Percentiles rank a stretch among this genome's conserved stretches.
Evolutionary conservation across 208 protist genomes (phyloP).

Genomic region (Entamoeba moshkovskii): DNA sequence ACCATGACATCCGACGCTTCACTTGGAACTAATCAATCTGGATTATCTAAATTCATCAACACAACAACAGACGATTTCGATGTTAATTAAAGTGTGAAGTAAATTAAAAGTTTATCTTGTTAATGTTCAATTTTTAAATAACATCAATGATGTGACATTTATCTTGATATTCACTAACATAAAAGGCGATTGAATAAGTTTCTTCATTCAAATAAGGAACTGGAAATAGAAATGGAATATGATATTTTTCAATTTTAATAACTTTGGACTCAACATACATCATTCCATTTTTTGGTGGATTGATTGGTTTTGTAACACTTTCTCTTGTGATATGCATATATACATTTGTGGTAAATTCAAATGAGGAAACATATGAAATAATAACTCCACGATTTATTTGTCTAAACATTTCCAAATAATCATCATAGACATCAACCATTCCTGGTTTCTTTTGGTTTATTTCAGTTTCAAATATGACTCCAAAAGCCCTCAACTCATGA

Average conservation of each 20-base stretch:
- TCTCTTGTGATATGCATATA: not conserved
- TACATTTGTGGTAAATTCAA: not conserved
- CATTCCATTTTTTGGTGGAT: not conserved
- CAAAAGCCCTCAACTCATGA: not conserved
- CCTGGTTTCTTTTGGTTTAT: not conserved
- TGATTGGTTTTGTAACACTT: not conserved
- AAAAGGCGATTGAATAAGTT: not conserved
- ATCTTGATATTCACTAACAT: not conserved
- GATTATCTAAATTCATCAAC: not conserved
- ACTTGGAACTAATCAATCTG: not conserved
- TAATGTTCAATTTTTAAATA: too few species aligned
- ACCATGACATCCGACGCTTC: not conserved
- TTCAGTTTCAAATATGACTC: not conserved
- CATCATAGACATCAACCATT: not conserved
- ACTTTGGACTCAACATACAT: not conserved
- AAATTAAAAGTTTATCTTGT: too few species aligned
- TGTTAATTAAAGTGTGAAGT: not conserved
- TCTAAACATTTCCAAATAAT: not conserved
- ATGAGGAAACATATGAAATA: not conserved
- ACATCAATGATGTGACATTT: not conserved
- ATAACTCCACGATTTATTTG: not conserved
- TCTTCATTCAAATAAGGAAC: not conserved
- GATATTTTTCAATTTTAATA: not conserved
- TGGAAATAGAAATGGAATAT: not conserved
- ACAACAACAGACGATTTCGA: not conserved